phyloP scores from a whole-genome alignment of 805 yeast genomes.

The Wickerhamomyces subpelliculosus region DNA sequence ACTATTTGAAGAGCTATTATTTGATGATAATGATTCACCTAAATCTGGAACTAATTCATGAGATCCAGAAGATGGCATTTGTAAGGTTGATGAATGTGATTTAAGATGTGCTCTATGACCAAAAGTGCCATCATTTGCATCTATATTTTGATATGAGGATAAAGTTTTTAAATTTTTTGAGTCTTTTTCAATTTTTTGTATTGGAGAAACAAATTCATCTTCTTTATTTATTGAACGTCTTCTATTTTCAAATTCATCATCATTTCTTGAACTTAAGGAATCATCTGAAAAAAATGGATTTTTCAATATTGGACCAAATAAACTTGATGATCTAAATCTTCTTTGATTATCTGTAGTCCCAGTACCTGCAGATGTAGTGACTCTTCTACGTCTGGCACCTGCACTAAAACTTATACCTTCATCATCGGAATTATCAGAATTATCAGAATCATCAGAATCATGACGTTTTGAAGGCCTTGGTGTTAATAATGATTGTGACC shows the following conservation, averaged over 20 bases:
- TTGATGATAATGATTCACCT: slow-evolving; percentile 17
- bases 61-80: background rate
- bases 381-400: slow-evolving; percentile 7
- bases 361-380: background rate
- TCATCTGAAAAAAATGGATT: slow-evolving; percentile 17
- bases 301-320: slow-evolving; percentile 19
- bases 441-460: slow-evolving; percentile 3
- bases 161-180: background rate
- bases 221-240: slow-evolving; percentile 2
- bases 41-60: slow-evolving; percentile 17
- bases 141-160: slow-evolving; percentile 16
- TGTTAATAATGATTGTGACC: slow-evolving; percentile 17
- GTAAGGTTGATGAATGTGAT: background rate
- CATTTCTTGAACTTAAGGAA: background rate
- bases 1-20: slow-evolving; percentile 18
- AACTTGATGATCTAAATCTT: slow-evolving; percentile 20
- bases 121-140: slow-evolving; percentile 19
- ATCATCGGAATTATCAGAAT: slow-evolving; percentile 15
- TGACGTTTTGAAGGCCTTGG: slow-evolving; percentile 5
- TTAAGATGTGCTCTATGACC: background rate
- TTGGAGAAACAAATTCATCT: slow-evolving; percentile 7
- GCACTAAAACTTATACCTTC: slow-evolving; percentile 22
- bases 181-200: slow-evolving; percentile 1
- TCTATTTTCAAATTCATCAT: background rate
- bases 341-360: slow-evolving; percentile 5